A percentile compares a stretch with the other conserved stretches of the same genome.
phyloP scores from a whole-genome alignment of 768 basidiomycete genomes.

The Boletus barrowsii region DNA sequence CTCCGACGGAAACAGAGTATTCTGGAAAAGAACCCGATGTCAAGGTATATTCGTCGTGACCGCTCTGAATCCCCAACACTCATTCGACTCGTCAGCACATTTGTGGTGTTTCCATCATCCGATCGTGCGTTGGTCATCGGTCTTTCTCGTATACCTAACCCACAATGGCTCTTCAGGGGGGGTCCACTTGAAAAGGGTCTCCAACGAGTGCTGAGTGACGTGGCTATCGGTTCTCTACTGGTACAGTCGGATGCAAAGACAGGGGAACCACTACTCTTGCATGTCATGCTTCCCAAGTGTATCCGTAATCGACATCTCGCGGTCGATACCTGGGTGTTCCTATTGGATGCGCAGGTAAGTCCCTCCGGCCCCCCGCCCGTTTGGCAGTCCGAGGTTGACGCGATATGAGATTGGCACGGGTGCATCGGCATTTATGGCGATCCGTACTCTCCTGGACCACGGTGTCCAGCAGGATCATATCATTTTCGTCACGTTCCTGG shows the following conservation, averaged over 20 bases:
- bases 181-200: constrained; percentile 90
- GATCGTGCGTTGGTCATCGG: constrained; percentile 57
- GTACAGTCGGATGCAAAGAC: constrained; percentile 84
- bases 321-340: constrained; percentile 71
- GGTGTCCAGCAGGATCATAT: constrained; percentile 82
- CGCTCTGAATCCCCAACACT: neutral
- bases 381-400: neutral
- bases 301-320: constrained; percentile 67
- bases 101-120: constrained; percentile 86
- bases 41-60: constrained; percentile 39
- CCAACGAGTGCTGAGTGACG: constrained; percentile 82
- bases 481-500: constrained; percentile 86
- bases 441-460: constrained; percentile 90
- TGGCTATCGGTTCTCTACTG: constrained; percentile 82
- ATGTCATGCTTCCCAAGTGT: constrained; percentile 72
- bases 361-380: neutral
- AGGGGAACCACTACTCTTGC: constrained; percentile 86
- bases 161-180: constrained; percentile 48
- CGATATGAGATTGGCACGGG: constrained; percentile 82
- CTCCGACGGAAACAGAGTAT: constrained; percentile 58
- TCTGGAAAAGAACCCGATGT: constrained; percentile 62
- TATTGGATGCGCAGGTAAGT: constrained; percentile 82
- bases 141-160: neutral
- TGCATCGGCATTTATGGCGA: constrained; percentile 92
- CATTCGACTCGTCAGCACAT: constrained; percentile 45